Evolutionary conservation across 2,329 filamentous ascomycete species (phyloP).

Genomic region (Pestalotiopsis sp.): DNA sequence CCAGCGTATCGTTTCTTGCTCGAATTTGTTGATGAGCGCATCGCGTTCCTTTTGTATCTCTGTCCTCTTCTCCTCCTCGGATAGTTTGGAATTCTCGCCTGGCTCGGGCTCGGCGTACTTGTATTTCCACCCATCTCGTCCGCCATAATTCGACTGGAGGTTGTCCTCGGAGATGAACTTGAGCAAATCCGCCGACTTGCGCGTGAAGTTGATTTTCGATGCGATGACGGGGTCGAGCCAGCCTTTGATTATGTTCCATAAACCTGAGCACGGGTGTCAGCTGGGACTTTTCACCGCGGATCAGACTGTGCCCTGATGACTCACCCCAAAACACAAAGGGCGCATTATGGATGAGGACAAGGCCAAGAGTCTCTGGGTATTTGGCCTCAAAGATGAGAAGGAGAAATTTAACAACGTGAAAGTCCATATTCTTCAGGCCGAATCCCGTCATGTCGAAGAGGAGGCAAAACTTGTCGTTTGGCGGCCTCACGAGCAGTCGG

Average conservation of each 20-base stretch:
- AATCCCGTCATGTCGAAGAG: conserved; percentile 76
- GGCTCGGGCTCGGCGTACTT: conserved; percentile 62
- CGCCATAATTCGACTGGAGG: conserved; percentile 67
- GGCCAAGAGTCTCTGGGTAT: conserved; percentile 73
- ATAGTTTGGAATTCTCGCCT: conserved; percentile 62
- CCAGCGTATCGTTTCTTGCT: conserved; percentile 64
- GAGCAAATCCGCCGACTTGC: conserved; percentile 62
- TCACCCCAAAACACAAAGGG: conserved; percentile 68
- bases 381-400: conserved; percentile 80
- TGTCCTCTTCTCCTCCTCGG: conserved; percentile 44
- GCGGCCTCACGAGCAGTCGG: conserved; percentile 27
- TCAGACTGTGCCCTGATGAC: neutral
- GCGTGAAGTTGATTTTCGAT: conserved; percentile 72
- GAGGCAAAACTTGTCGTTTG: conserved; percentile 35
- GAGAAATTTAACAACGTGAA: conserved; percentile 76
- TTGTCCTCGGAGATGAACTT: conserved; percentile 61
- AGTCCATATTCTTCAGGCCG: conserved; percentile 75
- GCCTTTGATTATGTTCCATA: conserved; percentile 68
- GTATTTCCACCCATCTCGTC: conserved; percentile 69
- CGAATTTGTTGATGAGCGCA: conserved; percentile 57
- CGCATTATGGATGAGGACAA: conserved; percentile 74
- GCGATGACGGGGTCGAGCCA: conserved; percentile 80
- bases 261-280: conserved; percentile 23
- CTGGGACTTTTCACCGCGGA: neutral
- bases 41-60: conserved; percentile 54